phyloP scores from a whole-genome alignment of 805 yeast genomes.

The Priceomyces medius region DNA sequence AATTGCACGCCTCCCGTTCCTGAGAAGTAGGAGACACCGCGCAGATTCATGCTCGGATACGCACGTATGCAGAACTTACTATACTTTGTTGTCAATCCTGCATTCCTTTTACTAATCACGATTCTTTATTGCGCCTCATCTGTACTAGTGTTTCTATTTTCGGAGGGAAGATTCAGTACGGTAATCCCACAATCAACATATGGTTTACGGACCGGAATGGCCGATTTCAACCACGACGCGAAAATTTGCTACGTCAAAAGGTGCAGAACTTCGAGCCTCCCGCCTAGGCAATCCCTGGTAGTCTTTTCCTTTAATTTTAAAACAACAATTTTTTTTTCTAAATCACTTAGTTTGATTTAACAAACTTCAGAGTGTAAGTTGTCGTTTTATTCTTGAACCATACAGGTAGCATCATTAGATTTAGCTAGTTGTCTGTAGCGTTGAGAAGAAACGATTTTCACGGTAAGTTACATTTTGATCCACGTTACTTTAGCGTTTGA shows the following conservation, averaged over 20 bases:
- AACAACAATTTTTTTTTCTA: constrained; percentile 1
- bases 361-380: constrained; percentile 7
- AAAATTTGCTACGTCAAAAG: constrained; percentile 7
- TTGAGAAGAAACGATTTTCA: constrained; percentile 5
- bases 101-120: too few relatives aligned
- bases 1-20: too few relatives aligned
- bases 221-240: constrained; percentile 5
- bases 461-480: constrained; percentile 1
- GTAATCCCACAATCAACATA: neutral
- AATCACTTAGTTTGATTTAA: neutral
- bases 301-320: constrained; percentile 1
- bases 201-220: constrained; percentile 3
- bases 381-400: constrained; percentile 6
- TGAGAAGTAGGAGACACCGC: too few relatives aligned
- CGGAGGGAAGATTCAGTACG: neutral
- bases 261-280: constrained; percentile 4
- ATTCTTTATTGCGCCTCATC: constrained; percentile 3
- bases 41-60: too few relatives aligned
- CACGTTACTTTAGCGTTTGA: neutral
- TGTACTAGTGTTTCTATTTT: neutral
- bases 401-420: constrained; percentile 1
- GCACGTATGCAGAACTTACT: too few relatives aligned
- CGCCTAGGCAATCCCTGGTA: constrained; percentile 1
- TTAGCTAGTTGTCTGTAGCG: constrained; percentile 3
- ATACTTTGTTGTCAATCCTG: too few relatives aligned